Base-by-base conservation (phyloP, 306 rosid genomes). In the Arachis stenosperma region DNA sequence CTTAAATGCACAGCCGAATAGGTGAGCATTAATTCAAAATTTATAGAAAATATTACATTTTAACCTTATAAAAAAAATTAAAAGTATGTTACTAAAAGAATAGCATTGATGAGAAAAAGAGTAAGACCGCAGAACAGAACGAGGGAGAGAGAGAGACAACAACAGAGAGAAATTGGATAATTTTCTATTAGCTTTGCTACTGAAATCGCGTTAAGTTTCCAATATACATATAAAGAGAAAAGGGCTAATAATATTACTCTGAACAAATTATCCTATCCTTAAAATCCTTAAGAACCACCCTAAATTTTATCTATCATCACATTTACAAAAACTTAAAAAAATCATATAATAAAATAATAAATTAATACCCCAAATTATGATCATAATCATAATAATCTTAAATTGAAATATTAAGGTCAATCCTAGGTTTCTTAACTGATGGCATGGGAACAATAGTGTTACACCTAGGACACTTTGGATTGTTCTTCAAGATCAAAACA, bases 401-500 rank as follows among this genome's bases (percentile, higher is more conserved):
- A 54, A 87, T 90, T 42, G 89, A 83, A 56, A 86, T 87, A 83
- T 95, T 95, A 50, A 95, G 98, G 48, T 95, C 99, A 76, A 95
- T 83, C 83, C 90, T 86, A 80, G 99, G 92, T 81, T 91, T 95
- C 86, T 95, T 95, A 80, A 78, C 58, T 53, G 65, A 9, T 0
- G 96, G 88, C 75, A 91, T 65, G 3, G 95, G 92, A 61, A 95
- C 90, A 72, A 84, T 42, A 3, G 97, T 78, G 58, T 82, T 87
- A 79, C 99, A 95, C 81, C 99, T 80, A 6, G 99, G 99, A 59
- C 99, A 95, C 78, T 80, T 87, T 0, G 98, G 99, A 76, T 95
- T 88, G 61, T 83, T 91, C 86, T 89, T 91, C 90, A 86, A 88
- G 8, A 91, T 88, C 87, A 95, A 74, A 0, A 95, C 98, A 78